A percentile compares a stretch with the other conserved stretches of the same genome.
Conservation (phyloP, 2,329 filamentous ascomycete species). For the Epicoccum sorghinum region DNA sequence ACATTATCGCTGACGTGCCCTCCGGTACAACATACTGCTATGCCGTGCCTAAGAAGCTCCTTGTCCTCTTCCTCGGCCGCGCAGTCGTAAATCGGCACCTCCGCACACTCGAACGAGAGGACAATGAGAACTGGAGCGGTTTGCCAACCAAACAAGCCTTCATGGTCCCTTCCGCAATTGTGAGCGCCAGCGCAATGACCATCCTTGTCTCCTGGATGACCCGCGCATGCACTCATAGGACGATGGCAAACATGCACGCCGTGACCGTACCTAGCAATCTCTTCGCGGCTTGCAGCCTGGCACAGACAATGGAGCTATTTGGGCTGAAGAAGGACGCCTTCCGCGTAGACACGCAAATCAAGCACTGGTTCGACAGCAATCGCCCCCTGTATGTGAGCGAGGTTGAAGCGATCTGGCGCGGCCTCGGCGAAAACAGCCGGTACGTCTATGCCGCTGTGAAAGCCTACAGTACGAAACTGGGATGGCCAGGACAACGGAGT, state of each 20-base stretch:
- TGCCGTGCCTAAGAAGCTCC: slow-evolving; percentile 25
- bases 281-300: slow-evolving; percentile 31
- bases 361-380: slow-evolving; percentile 11
- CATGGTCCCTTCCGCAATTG: slow-evolving; percentile 13
- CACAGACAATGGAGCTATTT: slow-evolving; percentile 24
- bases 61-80: slow-evolving; percentile 27
- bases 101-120: slow-evolving; percentile 19
- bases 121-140: slow-evolving; percentile 15
- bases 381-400: slow-evolving; percentile 25
- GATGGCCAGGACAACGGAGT: background rate
- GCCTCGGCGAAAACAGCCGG: slow-evolving; percentile 22
- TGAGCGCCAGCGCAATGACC: slow-evolving; percentile 21
- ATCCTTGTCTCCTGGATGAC: slow-evolving; percentile 34
- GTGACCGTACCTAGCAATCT: slow-evolving; percentile 23
- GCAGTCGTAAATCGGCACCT: slow-evolving; percentile 21
- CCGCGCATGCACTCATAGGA: slow-evolving; percentile 23
- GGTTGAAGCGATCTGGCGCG: slow-evolving; percentile 29
- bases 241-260: slow-evolving; percentile 17
- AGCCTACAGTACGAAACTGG: slow-evolving; percentile 2
- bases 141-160: slow-evolving; percentile 16
- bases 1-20: slow-evolving; percentile 22
- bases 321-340: slow-evolving; percentile 26
- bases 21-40: slow-evolving; percentile 7
- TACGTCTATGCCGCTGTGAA: slow-evolving; percentile 29
- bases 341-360: slow-evolving; percentile 25